Conservation (phyloP, 2,329 filamentous ascomycete species). For the Penicillium psychrosexuale region DNA sequence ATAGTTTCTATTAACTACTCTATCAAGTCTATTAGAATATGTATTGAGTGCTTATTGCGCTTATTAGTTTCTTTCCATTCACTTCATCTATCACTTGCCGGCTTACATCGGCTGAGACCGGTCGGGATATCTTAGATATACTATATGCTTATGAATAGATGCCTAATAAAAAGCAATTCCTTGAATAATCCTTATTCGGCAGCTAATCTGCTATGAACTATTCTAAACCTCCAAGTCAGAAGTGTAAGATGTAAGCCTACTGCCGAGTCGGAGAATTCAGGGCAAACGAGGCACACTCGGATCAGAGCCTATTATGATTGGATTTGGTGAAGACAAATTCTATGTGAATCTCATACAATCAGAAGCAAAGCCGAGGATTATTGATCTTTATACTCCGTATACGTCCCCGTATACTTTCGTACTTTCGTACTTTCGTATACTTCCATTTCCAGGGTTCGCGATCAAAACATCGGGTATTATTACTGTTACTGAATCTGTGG, state of each 20-base stretch:
- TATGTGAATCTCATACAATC: background rate
- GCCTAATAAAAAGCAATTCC: background rate
- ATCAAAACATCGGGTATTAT: slow-evolving; percentile 15
- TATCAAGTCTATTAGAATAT: background rate
- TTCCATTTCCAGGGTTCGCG: slow-evolving; percentile 6
- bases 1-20: background rate
- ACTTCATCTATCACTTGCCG: background rate
- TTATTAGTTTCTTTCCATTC: background rate
- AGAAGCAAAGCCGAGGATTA: background rate
- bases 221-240: background rate
- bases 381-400: background rate
- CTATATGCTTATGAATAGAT: background rate
- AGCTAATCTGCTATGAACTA: background rate
- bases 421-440: background rate
- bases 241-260: background rate
- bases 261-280: slow-evolving; percentile 3
- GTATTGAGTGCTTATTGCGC: background rate
- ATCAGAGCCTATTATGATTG: slow-evolving; percentile 3
- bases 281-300: slow-evolving; percentile 5
- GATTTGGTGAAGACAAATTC: background rate
- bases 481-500: slow-evolving; percentile 14
- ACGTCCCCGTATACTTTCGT: background rate
- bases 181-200: background rate
- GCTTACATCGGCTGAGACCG: background rate
- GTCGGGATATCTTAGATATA: background rate